Evolutionary conservation across 139 green algal species (phyloP), one percentile per base, ranked within the genome.

Genomic region (Chlamydomonas eustigma): DNA sequence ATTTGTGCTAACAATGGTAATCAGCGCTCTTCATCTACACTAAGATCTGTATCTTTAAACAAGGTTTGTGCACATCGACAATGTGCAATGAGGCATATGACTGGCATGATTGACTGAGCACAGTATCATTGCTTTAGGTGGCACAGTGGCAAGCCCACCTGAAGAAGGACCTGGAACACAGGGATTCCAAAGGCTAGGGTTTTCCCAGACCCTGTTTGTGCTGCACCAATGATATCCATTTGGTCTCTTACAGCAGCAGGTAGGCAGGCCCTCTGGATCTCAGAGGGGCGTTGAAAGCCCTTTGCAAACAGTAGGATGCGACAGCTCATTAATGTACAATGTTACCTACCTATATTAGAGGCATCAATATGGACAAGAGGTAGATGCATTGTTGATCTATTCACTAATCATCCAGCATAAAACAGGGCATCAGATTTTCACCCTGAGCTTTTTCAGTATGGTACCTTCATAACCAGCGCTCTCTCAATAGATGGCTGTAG

Each of bases 121-220:
- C n/a, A n/a, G n/a, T n/a, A n/a, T n/a, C n/a, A n/a, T n/a, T n/a
- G n/a, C n/a, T n/a, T n/a, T n/a, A n/a, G n/a, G n/a, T n/a, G n/a
- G n/a, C n/a, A n/a, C n/a, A n/a, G n/a, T n/a, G n/a, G 5, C 65
- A n/a, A 39, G 5, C 73, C 2, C 35, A 72, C 73, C 73, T 63
- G 37, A 12, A 86, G 75, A 75, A 97, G 83, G 44, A 90, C 50
- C 65, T 98, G 88, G 66, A 98, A 50, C 39, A 98, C 98, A 39
- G 96, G 95, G 64, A 99, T 83, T 0, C 89, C 95, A 78, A 98
- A 99, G 0, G 96, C 96, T 39, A 99, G 89, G 2, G 95, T 99
- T 83, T 98, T 99, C n/a, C 96, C 95, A 37, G 89, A 96, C 6
- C 95, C 95, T 3, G 96, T 99, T 81, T 99, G 92, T 2, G 95